phyloP scores from a whole-genome alignment of 1,139 yeast species.

The Saccharomyces hybrid region DNA sequence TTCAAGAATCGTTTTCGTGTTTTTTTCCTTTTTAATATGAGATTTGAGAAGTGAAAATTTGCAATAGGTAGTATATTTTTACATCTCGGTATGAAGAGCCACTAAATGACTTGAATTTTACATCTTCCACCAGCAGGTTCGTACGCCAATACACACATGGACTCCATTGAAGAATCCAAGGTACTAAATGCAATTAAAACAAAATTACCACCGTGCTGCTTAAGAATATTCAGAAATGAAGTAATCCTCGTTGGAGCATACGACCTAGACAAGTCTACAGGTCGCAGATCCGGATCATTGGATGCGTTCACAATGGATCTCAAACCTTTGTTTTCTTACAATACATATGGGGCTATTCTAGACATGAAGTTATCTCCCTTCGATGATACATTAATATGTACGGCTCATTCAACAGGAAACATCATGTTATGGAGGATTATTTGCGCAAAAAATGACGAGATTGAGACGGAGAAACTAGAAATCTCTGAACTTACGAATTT shows the following conservation, averaged over 20 bases:
- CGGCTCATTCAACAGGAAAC: conserved; percentile 79
- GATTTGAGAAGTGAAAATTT: background rate
- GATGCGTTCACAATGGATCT: conserved; percentile 45
- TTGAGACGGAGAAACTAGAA: conserved; percentile 14
- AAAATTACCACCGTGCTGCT: conserved; percentile 74
- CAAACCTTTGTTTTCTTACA: conserved; percentile 25
- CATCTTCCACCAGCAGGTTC: background rate
- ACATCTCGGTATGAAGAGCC: too few relatives aligned
- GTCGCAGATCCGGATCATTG: conserved; percentile 62
- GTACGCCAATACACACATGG: background rate
- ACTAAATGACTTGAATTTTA: too few relatives aligned
- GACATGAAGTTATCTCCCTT: conserved; percentile 64
- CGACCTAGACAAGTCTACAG: conserved; percentile 52
- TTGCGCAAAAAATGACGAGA: conserved; percentile 8
- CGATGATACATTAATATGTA: conserved; percentile 41
- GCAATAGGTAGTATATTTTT: background rate
- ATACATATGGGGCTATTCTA: conserved; percentile 58
- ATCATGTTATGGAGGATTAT: conserved; percentile 52
- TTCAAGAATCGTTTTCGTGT: background rate
- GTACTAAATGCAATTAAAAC: conserved; percentile 33
- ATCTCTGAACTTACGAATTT: conserved; percentile 22
- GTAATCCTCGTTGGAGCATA: conserved; percentile 70
- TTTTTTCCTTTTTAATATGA: background rate
- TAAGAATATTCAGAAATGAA: conserved; percentile 47
- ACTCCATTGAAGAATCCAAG: conserved; percentile 11